These are phyloP conservation scores for Rhazya stricta DNA, from an alignment of 257 asterid genomes.

Conservation along the genomic window DNA sequence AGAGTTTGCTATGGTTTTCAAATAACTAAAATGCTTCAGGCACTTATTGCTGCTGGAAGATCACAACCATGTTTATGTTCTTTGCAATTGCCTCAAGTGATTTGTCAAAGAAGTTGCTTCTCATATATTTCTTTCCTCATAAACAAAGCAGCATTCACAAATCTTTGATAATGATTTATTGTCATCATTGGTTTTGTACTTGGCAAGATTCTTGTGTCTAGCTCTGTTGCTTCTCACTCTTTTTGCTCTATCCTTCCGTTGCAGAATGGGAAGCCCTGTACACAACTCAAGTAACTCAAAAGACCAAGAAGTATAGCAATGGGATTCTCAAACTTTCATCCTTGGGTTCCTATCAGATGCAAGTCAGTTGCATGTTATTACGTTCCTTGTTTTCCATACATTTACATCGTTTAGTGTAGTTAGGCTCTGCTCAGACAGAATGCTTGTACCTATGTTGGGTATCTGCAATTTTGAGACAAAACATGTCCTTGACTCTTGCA, in stretches of 20 bases:
- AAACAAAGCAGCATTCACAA: not conserved
- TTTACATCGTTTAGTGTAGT: not conserved
- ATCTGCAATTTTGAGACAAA: not conserved
- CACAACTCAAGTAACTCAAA: slow-evolving; percentile 28
- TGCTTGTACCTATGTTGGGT: no score
- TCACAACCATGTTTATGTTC: not conserved
- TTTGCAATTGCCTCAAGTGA: not conserved
- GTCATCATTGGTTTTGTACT: not conserved
- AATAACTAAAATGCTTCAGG: not conserved
- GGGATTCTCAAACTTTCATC: slow-evolving; percentile 29
- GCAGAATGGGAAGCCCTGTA: slow-evolving; percentile 38
- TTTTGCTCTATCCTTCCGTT: not conserved
- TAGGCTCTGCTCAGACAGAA: not conserved
- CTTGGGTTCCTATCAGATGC: slow-evolving; percentile 25
- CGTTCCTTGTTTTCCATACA: not conserved
- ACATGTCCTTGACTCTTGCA: not conserved
- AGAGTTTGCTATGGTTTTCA: not conserved
- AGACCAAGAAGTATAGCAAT: slow-evolving; percentile 20
- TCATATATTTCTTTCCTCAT: not conserved
- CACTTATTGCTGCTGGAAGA: not conserved
- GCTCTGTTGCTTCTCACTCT: not conserved
- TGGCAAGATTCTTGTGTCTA: not conserved
- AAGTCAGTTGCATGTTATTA: slow-evolving; percentile 16
- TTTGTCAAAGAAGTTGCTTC: not conserved
- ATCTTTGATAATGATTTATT: not conserved